phyloP scores from a whole-genome alignment of 257 asterid species.

The Solanum appendiculatum region DNA sequence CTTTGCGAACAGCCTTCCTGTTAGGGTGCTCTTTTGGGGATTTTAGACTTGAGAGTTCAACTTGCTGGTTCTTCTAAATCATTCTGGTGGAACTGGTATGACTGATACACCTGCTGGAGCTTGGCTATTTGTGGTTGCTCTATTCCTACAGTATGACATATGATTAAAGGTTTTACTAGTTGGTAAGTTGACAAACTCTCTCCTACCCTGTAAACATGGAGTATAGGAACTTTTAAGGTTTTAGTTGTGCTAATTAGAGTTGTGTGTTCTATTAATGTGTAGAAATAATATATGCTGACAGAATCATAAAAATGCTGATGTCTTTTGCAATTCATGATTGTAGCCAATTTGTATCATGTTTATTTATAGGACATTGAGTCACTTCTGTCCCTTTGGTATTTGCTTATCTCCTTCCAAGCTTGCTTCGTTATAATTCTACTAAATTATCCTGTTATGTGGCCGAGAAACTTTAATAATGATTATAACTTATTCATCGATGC shows the following conservation, averaged over 20 bases:
- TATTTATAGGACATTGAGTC: not conserved
- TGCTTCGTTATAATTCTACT: not conserved
- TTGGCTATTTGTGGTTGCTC: not conserved
- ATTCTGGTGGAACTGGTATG: not conserved
- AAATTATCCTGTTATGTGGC: not conserved
- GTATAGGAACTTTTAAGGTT: not conserved
- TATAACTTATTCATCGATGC: not conserved
- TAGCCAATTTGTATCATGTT: not conserved
- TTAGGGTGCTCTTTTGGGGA: not conserved
- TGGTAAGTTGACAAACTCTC: not conserved
- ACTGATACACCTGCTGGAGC: not conserved
- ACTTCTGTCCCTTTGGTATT: too few species aligned
- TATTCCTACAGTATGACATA: not conserved
- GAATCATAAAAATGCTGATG: not conserved
- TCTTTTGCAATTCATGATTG: not conserved
- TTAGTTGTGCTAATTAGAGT: not conserved
- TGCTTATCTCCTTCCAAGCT: not conserved
- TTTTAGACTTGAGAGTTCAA: not conserved
- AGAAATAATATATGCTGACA: too few species aligned
- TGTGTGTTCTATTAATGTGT: too few species aligned
- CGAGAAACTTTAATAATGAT: not conserved
- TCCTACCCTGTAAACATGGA: not conserved
- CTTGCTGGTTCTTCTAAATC: not conserved
- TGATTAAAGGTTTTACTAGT: not conserved
- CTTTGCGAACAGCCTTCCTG: not conserved